Evolutionary conservation across 202 grass and related monocot genomes (phyloP).

Genomic region (Setaria italica): DNA sequence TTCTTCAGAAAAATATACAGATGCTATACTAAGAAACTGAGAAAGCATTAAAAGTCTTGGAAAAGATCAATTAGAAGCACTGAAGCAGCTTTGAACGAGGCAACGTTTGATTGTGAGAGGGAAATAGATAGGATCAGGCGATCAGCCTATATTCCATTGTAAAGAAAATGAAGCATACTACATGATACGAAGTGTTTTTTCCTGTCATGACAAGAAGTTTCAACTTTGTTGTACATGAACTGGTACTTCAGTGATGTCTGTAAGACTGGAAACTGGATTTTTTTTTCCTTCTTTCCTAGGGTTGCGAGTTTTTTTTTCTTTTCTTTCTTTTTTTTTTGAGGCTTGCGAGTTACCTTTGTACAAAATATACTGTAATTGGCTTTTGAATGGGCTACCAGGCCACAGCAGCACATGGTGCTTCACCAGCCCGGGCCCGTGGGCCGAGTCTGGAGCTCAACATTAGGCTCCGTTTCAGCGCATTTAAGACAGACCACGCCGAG

Average conservation of each 20-base stretch:
- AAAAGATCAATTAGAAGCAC: not conserved
- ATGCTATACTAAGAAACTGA: not conserved
- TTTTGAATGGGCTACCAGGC: no score
- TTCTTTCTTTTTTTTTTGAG: no score
- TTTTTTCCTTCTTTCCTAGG: no score
- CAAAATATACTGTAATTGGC: no score
- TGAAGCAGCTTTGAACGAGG: not conserved
- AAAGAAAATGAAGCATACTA: not conserved
- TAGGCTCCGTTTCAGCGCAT: not conserved
- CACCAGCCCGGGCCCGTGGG: not conserved
- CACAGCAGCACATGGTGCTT: no score
- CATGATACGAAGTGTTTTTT: not conserved
- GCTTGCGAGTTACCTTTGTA: no score
- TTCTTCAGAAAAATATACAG: not conserved
- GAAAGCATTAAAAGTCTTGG: not conserved
- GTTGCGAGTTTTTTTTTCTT: no score
- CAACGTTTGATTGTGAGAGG: not conserved
- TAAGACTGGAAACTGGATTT: no score
- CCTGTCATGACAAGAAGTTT: no score
- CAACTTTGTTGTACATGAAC: no score
- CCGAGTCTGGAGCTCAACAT: not conserved
- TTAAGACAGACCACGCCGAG: no score
- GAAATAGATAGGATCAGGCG: not conserved
- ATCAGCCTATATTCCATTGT: not conserved
- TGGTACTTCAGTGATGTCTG: no score